Conservation (phyloP, 345 rosid genomes). For the Citrus sinensis region DVS_A1.0 CM039161.1:24546501-24547000, state of each 20-base stretch:
- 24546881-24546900: constrained; percentile 40
- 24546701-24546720: constrained; percentile 1
- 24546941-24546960: constrained; percentile 35
- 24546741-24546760: constrained; percentile 22
- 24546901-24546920: constrained; percentile 47
- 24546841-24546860: constrained; percentile 23
- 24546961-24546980: constrained; percentile 18
- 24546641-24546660: constrained; percentile 44
- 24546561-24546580: constrained; percentile 39
- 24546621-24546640: constrained; percentile 44
- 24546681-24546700: constrained; percentile 15
- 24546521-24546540: constrained; percentile 33
- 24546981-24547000: constrained; percentile 10
- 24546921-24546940: constrained; percentile 48
- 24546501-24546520: constrained; percentile 31
- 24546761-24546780: constrained; percentile 34
- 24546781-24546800: constrained; percentile 41
- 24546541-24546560: constrained; percentile 33
- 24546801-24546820: constrained; percentile 33
- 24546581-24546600: constrained; percentile 33
- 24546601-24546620: constrained; percentile 31
- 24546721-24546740: constrained; percentile 15
- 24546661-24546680: constrained; percentile 52
- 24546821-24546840: constrained; percentile 32
- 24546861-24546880: constrained; percentile 24